Conservation (phyloP, 306 rosid species). For the Arachis hypogaea region DNA sequence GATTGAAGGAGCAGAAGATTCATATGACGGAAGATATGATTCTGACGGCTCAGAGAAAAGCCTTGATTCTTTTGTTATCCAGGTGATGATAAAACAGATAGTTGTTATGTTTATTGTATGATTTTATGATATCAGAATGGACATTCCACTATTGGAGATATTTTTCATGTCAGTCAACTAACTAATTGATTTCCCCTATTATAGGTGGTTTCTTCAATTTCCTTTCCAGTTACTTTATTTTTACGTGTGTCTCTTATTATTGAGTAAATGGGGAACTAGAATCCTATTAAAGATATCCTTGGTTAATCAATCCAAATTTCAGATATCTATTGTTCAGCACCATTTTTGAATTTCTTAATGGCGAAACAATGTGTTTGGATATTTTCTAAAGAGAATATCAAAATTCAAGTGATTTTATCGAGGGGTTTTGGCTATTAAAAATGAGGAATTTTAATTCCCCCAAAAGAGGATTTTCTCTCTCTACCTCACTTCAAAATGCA, state of each 20-base stretch:
- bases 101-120: constrained; percentile 19
- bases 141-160: background rate
- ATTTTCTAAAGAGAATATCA: no score
- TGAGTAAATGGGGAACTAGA: constrained; percentile 5
- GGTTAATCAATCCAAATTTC: background rate
- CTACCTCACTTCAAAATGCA: no score
- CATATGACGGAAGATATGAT: constrained; percentile 88
- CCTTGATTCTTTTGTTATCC: constrained; percentile 88
- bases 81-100: constrained; percentile 56
- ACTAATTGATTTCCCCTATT: constrained; percentile 10
- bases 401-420: no score
- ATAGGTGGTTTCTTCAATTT: constrained; percentile 17
- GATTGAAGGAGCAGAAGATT: constrained; percentile 75
- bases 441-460: no score
- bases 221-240: background rate
- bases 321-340: background rate
- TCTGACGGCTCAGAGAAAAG: constrained; percentile 93
- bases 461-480: no score
- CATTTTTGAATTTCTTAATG: background rate
- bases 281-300: background rate
- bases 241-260: background rate
- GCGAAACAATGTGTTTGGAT: background rate
- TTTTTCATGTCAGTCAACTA: constrained; percentile 29
- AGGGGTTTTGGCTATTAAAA: no score
- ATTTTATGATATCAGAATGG: constrained; percentile 21